Conservation (phyloP, 2,329 filamentous ascomycete species). For the Fusarium beomiforme region DNA sequence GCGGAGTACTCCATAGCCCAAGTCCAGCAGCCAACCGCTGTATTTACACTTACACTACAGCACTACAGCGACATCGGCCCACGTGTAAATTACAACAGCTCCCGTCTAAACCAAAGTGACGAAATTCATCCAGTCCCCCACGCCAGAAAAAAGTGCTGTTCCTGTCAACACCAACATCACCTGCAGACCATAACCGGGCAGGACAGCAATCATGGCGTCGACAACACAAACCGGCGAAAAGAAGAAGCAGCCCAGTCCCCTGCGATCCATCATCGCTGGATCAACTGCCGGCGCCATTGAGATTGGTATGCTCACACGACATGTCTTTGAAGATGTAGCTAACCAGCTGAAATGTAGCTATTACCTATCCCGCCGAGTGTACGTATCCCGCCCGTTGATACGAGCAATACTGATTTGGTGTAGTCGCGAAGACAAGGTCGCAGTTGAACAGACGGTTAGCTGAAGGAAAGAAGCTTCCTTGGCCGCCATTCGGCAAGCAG, state of each 20-base stretch:
- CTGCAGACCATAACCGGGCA: slow-evolving; percentile 8
- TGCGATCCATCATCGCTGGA: slow-evolving; percentile 92
- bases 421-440: slow-evolving; percentile 92
- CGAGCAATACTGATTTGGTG: slow-evolving; percentile 10
- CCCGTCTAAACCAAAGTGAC: slow-evolving; percentile 34
- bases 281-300: slow-evolving; percentile 94
- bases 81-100: slow-evolving; percentile 21
- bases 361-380: slow-evolving; percentile 96
- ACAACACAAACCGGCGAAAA: slow-evolving; percentile 42
- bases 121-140: slow-evolving; percentile 37
- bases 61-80: slow-evolving; percentile 41
- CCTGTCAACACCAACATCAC: neutral
- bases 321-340: slow-evolving; percentile 6
- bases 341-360: slow-evolving; percentile 58
- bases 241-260: slow-evolving; percentile 71
- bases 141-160: slow-evolving; percentile 21
- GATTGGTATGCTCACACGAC: slow-evolving; percentile 70
- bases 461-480: slow-evolving; percentile 87
- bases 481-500: slow-evolving; percentile 90
- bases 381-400: slow-evolving; percentile 47
- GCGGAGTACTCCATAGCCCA: neutral
- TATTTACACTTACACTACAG: slow-evolving; percentile 15
- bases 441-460: slow-evolving; percentile 89
- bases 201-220: slow-evolving; percentile 41
- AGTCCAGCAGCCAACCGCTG: neutral